A percentile compares a stretch with the other conserved stretches of the same genome.
Conservation (phyloP, 2,329 filamentous ascomycete species). For the Teratosphaeriaceae sp. region DNA sequence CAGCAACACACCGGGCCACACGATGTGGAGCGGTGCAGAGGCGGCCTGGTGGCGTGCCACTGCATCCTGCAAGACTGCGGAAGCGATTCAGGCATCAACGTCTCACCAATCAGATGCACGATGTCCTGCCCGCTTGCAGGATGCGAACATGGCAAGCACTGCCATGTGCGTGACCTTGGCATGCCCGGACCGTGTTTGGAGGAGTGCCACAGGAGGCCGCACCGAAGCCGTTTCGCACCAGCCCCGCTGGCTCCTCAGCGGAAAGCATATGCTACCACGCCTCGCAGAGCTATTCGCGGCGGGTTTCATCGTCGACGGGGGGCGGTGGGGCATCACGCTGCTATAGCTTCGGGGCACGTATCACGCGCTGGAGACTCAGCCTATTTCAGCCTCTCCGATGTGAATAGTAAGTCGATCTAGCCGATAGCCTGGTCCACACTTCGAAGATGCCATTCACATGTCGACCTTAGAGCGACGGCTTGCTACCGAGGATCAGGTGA, state of each 20-base stretch:
- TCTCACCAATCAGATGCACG: not conserved
- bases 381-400: not conserved
- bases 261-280: not conserved
- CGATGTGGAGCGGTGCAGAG: no score
- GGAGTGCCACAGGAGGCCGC: not conserved
- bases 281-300: not conserved
- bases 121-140: not conserved
- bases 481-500: no score
- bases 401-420: not conserved
- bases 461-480: constrained; percentile 2
- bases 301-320: not conserved
- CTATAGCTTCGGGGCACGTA: not conserved
- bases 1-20: no score
- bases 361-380: not conserved
- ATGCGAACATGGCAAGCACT: not conserved
- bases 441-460: not conserved
- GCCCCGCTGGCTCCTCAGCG: no score
- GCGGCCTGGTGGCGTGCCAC: no score
- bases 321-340: not conserved
- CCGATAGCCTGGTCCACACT: not conserved
- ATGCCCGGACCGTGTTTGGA: not conserved
- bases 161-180: not conserved
- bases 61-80: not conserved
- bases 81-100: not conserved
- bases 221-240: no score